Evolutionary conservation across 768 basidiomycete genomes (phyloP).

Genomic region (Leccinum incarnatum): DNA sequence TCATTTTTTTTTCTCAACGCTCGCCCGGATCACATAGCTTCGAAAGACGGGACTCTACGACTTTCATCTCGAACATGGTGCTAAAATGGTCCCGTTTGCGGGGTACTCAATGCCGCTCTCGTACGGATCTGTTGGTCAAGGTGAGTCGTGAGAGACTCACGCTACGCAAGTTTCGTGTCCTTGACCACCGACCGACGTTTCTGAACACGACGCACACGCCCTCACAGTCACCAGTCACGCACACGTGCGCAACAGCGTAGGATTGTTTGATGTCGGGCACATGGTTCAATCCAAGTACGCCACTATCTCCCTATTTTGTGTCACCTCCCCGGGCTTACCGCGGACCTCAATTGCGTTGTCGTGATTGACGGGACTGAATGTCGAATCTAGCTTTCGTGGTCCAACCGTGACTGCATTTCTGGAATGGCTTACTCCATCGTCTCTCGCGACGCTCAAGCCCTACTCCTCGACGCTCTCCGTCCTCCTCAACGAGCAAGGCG

Average conservation of each 20-base stretch:
- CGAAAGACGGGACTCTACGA: conserved; percentile 79
- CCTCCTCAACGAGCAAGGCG: conserved; percentile 82
- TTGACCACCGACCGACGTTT: conserved; percentile 8
- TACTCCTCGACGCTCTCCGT: conserved; percentile 87
- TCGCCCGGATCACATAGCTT: conserved; percentile 33
- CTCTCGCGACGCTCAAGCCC: conserved; percentile 60
- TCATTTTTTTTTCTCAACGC: conserved; percentile 3
- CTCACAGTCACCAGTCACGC: conserved; percentile 81
- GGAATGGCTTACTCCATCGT: conserved; percentile 87
- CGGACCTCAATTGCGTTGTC: neutral
- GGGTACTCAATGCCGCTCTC: conserved; percentile 92
- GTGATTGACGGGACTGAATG: neutral
- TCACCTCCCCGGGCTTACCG: neutral
- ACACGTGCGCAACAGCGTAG: conserved; percentile 77
- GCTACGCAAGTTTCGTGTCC: conserved; percentile 4
- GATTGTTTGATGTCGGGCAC: conserved; percentile 96
- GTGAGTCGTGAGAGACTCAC: conserved; percentile 36
- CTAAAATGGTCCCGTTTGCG: conserved; percentile 96
- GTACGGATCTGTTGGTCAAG: conserved; percentile 81
- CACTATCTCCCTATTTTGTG: neutral
- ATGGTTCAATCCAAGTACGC: conserved; percentile 92
- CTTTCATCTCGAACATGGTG: conserved; percentile 79
- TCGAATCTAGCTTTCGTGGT: conserved; percentile 67
- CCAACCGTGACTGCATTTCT: conserved; percentile 76
- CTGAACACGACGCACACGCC: neutral